Conservation (phyloP, 805 yeast species). For the Candida adriatica region DNA sequence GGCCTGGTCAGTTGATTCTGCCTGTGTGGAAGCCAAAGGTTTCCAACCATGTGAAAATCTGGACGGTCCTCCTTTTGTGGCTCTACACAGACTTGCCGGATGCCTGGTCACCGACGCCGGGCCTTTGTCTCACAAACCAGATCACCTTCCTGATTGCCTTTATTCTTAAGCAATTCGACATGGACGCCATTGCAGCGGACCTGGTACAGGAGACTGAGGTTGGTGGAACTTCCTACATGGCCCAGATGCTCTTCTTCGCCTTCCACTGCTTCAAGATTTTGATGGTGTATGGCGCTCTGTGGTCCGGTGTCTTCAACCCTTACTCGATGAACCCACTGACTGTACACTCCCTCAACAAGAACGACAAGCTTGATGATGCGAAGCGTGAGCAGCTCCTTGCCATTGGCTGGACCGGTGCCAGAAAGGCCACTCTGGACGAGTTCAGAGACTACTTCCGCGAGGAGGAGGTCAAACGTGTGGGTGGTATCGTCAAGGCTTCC, state of each 20-base stretch:
- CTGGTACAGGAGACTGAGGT: slow-evolving; percentile 43
- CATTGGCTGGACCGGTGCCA: slow-evolving; percentile 95
- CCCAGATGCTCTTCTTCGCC: slow-evolving; percentile 62
- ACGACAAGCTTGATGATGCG: slow-evolving; percentile 27
- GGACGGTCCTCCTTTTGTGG: slow-evolving; percentile 51
- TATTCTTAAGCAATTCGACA: slow-evolving; percentile 31
- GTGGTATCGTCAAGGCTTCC: slow-evolving; percentile 73
- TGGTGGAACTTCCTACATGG: slow-evolving; percentile 32
- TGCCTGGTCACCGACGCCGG: slow-evolving; percentile 85
- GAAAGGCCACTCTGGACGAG: slow-evolving; percentile 60
- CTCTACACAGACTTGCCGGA: slow-evolving; percentile 93
- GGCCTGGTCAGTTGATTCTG: slow-evolving; percentile 87
- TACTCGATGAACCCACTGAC: slow-evolving; percentile 37
- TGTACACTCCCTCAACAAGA: slow-evolving; percentile 26
- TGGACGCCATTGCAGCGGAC: slow-evolving; percentile 32
- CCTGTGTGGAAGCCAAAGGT: slow-evolving; percentile 60
- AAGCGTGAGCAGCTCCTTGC: slow-evolving; percentile 39
- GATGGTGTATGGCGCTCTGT: slow-evolving; percentile 49
- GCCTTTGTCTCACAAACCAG: slow-evolving; percentile 68
- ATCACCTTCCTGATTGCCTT: slow-evolving; percentile 28
- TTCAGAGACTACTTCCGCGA: slow-evolving; percentile 68
- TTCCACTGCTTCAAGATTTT: slow-evolving; percentile 62
- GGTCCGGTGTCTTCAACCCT: slow-evolving; percentile 79
- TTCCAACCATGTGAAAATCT: slow-evolving; percentile 33
- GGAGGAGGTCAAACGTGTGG: slow-evolving; percentile 53